Conservation (phyloP, 1,284 basidiomycete genomes). For the Porphyrellus sp. region DNA sequence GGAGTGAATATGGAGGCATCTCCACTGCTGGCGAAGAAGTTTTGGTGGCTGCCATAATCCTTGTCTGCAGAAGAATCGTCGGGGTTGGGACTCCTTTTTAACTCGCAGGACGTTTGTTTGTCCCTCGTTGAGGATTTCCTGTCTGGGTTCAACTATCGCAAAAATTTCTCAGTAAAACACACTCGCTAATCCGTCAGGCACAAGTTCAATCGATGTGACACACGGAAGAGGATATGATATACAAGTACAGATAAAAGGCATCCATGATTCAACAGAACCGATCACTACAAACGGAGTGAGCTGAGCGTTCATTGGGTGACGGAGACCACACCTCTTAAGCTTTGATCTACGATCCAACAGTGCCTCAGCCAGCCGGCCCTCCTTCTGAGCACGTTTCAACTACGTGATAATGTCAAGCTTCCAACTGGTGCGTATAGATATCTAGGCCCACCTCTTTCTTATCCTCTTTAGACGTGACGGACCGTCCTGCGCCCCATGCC, state of each 20-base stretch:
- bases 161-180: neutral
- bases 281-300: slow-evolving; percentile 42
- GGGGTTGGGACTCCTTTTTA: neutral
- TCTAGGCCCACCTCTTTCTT: slow-evolving; percentile 58
- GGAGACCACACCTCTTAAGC: slow-evolving; percentile 77
- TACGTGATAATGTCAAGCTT: slow-evolving; percentile 31
- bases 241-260: slow-evolving; percentile 10
- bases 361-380: slow-evolving; percentile 85
- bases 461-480: slow-evolving; percentile 67
- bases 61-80: neutral
- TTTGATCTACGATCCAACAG: slow-evolving; percentile 86
- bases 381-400: slow-evolving; percentile 82
- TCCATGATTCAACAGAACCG: slow-evolving; percentile 53
- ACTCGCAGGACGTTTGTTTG: slow-evolving; percentile 2
- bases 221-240: slow-evolving; percentile 1
- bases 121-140: neutral
- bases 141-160: neutral
- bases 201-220: slow-evolving; percentile 19
- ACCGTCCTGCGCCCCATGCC: slow-evolving; percentile 82
- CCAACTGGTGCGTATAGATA: slow-evolving; percentile 9
- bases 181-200: slow-evolving; percentile 2
- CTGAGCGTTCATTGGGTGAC: neutral
- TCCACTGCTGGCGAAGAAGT: neutral
- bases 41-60: neutral
- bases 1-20: neutral